Evolutionary conservation across 2,329 filamentous ascomycete genomes (phyloP).

Genomic region (Botryotinia globosa): DNA sequence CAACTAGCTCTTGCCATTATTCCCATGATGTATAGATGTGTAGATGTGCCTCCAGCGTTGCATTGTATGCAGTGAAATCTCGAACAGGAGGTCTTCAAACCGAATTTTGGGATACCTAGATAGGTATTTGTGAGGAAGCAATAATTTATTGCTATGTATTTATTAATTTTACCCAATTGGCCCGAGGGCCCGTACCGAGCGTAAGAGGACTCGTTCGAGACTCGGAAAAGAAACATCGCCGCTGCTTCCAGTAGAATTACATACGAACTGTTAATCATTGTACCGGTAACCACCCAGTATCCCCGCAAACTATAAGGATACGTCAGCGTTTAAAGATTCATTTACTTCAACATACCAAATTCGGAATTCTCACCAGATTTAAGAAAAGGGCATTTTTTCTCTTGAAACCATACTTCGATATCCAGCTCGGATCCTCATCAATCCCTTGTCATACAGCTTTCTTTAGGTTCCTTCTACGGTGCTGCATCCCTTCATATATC

Average conservation of each 20-base stretch:
- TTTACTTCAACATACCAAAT: background rate
- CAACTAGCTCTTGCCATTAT: background rate
- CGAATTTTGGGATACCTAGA: background rate
- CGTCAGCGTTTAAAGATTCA: conserved; percentile 2
- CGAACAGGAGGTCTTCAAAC: background rate
- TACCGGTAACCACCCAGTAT: background rate
- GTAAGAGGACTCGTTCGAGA: background rate
- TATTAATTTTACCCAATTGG: background rate
- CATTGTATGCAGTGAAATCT: background rate
- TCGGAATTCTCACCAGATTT: too few species aligned
- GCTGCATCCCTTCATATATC: background rate
- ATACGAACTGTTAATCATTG: background rate
- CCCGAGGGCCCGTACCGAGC: background rate
- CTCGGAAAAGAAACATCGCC: conserved; percentile 10
- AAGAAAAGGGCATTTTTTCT: background rate
- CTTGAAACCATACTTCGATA: background rate
- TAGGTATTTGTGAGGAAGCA: background rate
- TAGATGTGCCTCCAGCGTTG: background rate
- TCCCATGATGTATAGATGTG: background rate
- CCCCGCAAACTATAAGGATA: conserved; percentile 3
- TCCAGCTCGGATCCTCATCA: background rate
- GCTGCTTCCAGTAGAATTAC: background rate
- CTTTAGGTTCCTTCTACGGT: background rate
- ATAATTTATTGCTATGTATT: background rate
- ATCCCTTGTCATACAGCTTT: conserved; percentile 5